phyloP scores from a whole-genome alignment of 2,329 filamentous ascomycete species.

The Fusarium euwallaceae region DNA sequence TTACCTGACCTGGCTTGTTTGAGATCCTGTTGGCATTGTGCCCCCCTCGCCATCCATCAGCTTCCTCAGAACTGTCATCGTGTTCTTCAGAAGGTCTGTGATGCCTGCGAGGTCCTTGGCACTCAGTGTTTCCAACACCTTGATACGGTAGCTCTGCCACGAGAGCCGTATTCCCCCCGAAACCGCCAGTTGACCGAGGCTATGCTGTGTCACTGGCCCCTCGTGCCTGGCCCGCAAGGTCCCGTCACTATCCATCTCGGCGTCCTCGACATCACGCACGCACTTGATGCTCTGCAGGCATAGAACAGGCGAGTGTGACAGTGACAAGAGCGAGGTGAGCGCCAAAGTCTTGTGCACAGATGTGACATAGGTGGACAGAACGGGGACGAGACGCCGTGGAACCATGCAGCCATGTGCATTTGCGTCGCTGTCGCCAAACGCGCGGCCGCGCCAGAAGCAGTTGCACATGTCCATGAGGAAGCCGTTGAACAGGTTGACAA shows the following conservation, averaged over 20 bases:
- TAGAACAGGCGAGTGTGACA: slow-evolving; percentile 71
- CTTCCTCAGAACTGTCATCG: slow-evolving; percentile 80
- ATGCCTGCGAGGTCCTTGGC: slow-evolving; percentile 74
- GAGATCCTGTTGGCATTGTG: slow-evolving; percentile 36
- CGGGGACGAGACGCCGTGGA: slow-evolving; percentile 58
- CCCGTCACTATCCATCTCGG: slow-evolving; percentile 57
- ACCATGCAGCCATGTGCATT: slow-evolving; percentile 70
- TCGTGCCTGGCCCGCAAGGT: slow-evolving; percentile 66
- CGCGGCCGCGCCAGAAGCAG: slow-evolving; percentile 81
- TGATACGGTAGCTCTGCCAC: slow-evolving; percentile 82
- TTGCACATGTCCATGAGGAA: slow-evolving; percentile 92
- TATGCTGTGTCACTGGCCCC: slow-evolving; percentile 78
- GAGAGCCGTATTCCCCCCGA: slow-evolving; percentile 75
- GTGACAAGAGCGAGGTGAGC: slow-evolving; percentile 66
- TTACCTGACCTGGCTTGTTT: slow-evolving; percentile 6
- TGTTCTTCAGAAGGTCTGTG: slow-evolving; percentile 80
- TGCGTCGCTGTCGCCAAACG: slow-evolving; percentile 75
- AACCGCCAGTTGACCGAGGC: slow-evolving; percentile 71
- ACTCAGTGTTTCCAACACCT: slow-evolving; percentile 78
- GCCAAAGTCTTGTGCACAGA: slow-evolving; percentile 61
- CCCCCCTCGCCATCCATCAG: slow-evolving; percentile 51
- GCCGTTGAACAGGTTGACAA: slow-evolving; percentile 81
- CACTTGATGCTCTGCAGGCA: slow-evolving; percentile 68
- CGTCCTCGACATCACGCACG: slow-evolving; percentile 70
- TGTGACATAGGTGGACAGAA: slow-evolving; percentile 63